These are phyloP conservation scores for Chlorella sp. DNA, from an alignment of 139 green algal species.

Conservation along the genomic window DNA sequence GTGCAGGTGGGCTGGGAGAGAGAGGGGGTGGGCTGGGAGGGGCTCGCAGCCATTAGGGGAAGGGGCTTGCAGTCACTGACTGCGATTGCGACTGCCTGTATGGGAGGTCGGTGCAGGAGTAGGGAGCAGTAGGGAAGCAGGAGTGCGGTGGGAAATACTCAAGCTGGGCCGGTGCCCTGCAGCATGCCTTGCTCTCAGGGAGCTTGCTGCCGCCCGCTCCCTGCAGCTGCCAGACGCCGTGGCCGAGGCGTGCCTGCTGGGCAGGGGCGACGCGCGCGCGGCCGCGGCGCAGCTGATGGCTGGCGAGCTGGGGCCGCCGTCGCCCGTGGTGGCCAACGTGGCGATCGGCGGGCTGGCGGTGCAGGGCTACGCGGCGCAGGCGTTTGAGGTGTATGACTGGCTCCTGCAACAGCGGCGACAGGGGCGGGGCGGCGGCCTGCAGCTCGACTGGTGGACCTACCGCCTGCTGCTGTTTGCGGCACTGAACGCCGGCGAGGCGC, in stretches of 20 bases:
- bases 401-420: not conserved
- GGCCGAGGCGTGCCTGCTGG: constrained; percentile 17
- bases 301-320: not conserved
- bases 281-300: not conserved
- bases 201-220: no score
- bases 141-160: no score
- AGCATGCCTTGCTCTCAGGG: no score
- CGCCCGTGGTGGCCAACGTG: not conserved
- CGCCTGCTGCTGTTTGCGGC: constrained; percentile 21
- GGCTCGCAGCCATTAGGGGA: no score
- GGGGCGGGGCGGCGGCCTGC: no score
- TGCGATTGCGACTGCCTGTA: no score
- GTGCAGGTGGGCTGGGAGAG: no score
- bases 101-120: no score
- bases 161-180: no score
- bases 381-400: not conserved
- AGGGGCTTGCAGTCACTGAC: no score
- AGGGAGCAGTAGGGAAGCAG: no score
- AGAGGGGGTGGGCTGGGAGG: no score
- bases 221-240: constrained; percentile 2
- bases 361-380: not conserved
- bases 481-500: not conserved
- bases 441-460: not conserved
- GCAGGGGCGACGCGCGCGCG: not conserved
- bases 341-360: constrained; percentile 5